Conservation (phyloP, 1,284 basidiomycete species). For the Fomitopsis betulina region DNA sequence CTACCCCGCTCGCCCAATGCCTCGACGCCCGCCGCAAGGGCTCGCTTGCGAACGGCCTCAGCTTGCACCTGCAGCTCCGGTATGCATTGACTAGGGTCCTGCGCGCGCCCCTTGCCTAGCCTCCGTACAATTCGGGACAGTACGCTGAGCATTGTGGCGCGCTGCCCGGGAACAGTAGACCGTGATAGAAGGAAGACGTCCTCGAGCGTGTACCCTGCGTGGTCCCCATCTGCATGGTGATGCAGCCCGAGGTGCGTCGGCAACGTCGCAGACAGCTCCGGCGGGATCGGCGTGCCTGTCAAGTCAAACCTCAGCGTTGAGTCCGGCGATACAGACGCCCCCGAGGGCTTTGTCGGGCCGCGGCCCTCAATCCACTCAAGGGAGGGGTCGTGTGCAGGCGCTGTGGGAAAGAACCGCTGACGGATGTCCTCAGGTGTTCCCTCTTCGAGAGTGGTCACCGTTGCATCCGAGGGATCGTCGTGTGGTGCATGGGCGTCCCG, state of each 20-base stretch:
- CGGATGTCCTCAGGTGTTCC: constrained; percentile 83
- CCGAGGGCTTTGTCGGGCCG: constrained; percentile 12
- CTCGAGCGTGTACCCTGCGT: constrained; percentile 85
- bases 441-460: constrained; percentile 45
- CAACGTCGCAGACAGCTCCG: constrained; percentile 44
- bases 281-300: constrained; percentile 59
- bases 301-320: constrained; percentile 68
- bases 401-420: constrained; percentile 77
- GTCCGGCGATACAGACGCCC: constrained; percentile 6
- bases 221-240: constrained; percentile 79
- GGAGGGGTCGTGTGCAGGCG: constrained; percentile 61
- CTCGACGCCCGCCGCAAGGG: constrained; percentile 61
- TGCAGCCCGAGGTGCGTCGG: constrained; percentile 87
- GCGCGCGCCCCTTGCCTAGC: constrained; percentile 27
- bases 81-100: constrained; percentile 25
- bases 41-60: constrained; percentile 46
- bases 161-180: constrained; percentile 82
- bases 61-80: constrained; percentile 42
- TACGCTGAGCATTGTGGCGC: constrained; percentile 78
- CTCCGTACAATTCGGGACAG: constrained; percentile 56
- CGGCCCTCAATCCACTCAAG: constrained; percentile 71
- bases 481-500: not conserved
- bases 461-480: not conserved
- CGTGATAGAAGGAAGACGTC: constrained; percentile 83
- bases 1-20: constrained; percentile 64